Evolutionary conservation across 257 asterid species (phyloP).

Genomic region (Solanum chiquidenum): DNA sequence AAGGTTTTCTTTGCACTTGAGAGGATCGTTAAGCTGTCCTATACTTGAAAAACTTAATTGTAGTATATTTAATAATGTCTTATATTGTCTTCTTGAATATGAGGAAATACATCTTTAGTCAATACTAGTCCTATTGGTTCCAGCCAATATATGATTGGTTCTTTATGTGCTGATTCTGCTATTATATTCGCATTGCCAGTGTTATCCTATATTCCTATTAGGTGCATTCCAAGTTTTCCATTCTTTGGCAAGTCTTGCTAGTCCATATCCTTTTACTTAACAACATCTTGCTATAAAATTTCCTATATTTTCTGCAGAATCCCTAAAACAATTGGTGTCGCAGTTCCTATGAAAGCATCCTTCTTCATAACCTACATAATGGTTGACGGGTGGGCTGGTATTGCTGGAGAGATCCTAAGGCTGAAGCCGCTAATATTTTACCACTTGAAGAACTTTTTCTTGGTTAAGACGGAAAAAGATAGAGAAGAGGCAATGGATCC

Average conservation of each 20-base stretch:
- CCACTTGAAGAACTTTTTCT: slow-evolving; percentile 74
- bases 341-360: slow-evolving; percentile 95
- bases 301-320: slow-evolving; percentile 38
- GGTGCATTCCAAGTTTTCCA: neutral
- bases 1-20: neutral
- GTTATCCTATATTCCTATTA: neutral
- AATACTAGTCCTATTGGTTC: neutral
- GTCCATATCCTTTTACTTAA: neutral
- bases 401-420: slow-evolving; percentile 85
- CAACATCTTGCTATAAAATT: neutral
- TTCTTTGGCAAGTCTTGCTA: neutral
- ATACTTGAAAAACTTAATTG: neutral
- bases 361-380: slow-evolving; percentile 88
- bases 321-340: slow-evolving; percentile 66
- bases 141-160: neutral
- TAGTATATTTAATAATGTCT: neutral
- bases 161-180: neutral
- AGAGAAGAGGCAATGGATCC: slow-evolving; percentile 96
- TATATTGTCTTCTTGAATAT: neutral
- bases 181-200: neutral
- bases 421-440: slow-evolving; percentile 62
- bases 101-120: neutral
- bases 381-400: slow-evolving; percentile 98
- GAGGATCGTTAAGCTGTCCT: neutral
- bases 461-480: slow-evolving; percentile 92